phyloP scores from a whole-genome alignment of 208 protist genomes.

The Leishmania lainsoni region DNA sequence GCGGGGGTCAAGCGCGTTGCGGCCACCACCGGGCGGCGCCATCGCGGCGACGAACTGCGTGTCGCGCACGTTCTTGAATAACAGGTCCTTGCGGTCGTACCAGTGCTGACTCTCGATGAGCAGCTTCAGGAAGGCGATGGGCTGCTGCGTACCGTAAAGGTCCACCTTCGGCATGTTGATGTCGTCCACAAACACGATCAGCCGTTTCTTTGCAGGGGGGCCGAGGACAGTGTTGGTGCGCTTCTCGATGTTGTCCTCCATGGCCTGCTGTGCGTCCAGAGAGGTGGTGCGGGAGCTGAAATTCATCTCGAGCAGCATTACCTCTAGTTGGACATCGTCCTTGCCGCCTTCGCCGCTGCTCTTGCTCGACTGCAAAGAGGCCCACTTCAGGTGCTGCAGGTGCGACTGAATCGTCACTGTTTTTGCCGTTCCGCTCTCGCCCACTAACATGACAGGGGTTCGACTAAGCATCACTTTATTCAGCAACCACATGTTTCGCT shows the following conservation, averaged over 20 bases:
- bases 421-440: slow-evolving; percentile 98
- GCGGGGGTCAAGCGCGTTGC: slow-evolving; percentile 97
- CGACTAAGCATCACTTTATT: slow-evolving; percentile 92
- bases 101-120: slow-evolving; percentile 96
- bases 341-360: background rate
- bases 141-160: slow-evolving; percentile 98
- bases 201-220: slow-evolving; percentile 95
- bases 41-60: slow-evolving; percentile 97
- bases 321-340: slow-evolving; percentile 82
- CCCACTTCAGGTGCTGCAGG: slow-evolving; percentile 86
- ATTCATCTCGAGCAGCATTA: slow-evolving; percentile 96
- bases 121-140: slow-evolving; percentile 98
- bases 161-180: slow-evolving; percentile 99
- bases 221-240: slow-evolving; percentile 95
- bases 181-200: slow-evolving; percentile 98
- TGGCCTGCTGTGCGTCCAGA: slow-evolving; percentile 95
- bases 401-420: slow-evolving; percentile 98
- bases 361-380: slow-evolving; percentile 40
- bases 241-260: slow-evolving; percentile 98
- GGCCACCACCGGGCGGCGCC: slow-evolving; percentile 96
- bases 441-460: slow-evolving; percentile 96
- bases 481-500: slow-evolving; percentile 97
- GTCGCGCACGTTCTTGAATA: slow-evolving; percentile 96
- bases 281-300: slow-evolving; percentile 97
- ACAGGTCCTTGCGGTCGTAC: slow-evolving; percentile 97